Conservation (phyloP, 345 rosid genomes). For the Fremontodendron californicum region DNA sequence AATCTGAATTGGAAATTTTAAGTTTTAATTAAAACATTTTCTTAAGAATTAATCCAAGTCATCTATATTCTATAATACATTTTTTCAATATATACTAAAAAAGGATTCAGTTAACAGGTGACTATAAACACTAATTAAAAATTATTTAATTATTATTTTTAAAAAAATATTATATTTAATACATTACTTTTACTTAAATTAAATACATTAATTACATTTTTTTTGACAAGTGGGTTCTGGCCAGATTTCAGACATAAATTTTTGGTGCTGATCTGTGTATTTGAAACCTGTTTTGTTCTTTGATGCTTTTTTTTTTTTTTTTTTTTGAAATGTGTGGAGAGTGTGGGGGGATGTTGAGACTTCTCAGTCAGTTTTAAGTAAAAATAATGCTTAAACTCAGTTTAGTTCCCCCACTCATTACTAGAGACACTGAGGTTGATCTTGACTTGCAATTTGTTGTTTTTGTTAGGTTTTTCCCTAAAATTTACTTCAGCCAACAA, state of each 20-base stretch:
- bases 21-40: no score
- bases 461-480: not conserved
- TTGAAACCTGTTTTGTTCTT: not conserved
- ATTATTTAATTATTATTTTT: no score
- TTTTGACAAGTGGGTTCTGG: conserved; percentile 4
- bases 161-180: no score
- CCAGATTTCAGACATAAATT: not conserved
- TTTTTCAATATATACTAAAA: no score
- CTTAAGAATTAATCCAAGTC: no score
- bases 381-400: no score
- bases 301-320: not conserved
- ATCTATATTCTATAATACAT: no score
- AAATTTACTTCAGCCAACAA: not conserved
- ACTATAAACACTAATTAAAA: no score
- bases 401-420: no score
- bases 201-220: no score
- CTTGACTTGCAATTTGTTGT: not conserved
- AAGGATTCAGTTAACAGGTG: no score
- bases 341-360: not conserved
- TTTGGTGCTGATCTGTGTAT: not conserved
- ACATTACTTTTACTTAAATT: no score
- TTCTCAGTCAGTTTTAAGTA: not conserved
- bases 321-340: not conserved
- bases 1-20: not conserved
- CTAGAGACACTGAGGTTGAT: not conserved